Evolutionary conservation across 2,329 filamentous ascomycete species (phyloP).

Genomic region (Achaetomium macrosporum): DNA sequence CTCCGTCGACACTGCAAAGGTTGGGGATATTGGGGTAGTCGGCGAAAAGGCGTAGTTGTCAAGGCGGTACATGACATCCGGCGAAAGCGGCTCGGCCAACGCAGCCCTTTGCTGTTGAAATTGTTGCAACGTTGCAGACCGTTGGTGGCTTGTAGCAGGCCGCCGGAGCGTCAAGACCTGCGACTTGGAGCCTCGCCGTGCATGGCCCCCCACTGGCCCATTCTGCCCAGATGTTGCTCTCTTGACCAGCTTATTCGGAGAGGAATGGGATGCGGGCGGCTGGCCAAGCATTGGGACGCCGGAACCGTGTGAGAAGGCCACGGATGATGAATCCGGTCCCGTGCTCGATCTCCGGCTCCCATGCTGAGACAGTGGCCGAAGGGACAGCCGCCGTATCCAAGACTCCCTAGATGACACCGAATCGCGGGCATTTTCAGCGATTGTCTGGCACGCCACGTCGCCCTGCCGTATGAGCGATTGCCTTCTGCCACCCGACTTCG

Average conservation of each 20-base stretch:
- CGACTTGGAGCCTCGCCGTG: slow-evolving; percentile 48
- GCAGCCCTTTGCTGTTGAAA: slow-evolving; percentile 27
- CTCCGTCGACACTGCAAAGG: neutral
- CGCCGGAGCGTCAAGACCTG: slow-evolving; percentile 62
- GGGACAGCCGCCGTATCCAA: slow-evolving; percentile 67
- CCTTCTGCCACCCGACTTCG: slow-evolving; percentile 36
- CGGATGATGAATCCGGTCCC: slow-evolving; percentile 58
- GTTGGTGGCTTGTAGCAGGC: slow-evolving; percentile 73
- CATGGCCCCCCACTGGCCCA: slow-evolving; percentile 36
- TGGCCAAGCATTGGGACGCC: slow-evolving; percentile 55
- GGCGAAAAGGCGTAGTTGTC: slow-evolving; percentile 29
- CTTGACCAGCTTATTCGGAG: slow-evolving; percentile 75
- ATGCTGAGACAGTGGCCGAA: slow-evolving; percentile 58
- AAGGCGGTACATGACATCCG: slow-evolving; percentile 28
- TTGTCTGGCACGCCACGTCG: slow-evolving; percentile 34
- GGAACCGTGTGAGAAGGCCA: slow-evolving; percentile 62
- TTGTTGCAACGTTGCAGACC: slow-evolving; percentile 64
- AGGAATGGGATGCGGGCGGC: slow-evolving; percentile 39
- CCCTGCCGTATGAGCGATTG: slow-evolving; percentile 38
- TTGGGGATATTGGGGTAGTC: slow-evolving; percentile 5
- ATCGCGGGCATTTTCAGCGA: slow-evolving; percentile 45
- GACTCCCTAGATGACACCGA: slow-evolving; percentile 59
- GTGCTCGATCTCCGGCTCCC: slow-evolving; percentile 60
- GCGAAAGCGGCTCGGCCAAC: slow-evolving; percentile 16
- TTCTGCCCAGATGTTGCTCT: slow-evolving; percentile 54